Percentiles rank a stretch among this genome's conserved stretches.
These are phyloP conservation scores for Schoenoplectus triqueter DNA, from an alignment of 202 grass and related monocot species.

Conservation along the genomic window DNA sequence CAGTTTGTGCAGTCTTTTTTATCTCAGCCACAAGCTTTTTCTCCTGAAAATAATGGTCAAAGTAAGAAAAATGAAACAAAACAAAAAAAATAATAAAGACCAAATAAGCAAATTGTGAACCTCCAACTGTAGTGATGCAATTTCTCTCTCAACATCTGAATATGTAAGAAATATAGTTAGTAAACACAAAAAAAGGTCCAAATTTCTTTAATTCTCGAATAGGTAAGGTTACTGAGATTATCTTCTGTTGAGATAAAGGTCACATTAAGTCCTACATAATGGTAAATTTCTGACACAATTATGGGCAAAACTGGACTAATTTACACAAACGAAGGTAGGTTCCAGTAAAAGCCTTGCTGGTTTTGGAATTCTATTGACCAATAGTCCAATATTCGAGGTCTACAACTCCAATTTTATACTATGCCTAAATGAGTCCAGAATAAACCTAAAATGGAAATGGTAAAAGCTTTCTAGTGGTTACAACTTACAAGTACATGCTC, in stretches of 20 bases:
- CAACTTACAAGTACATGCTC: not conserved
- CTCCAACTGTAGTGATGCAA: constrained; percentile 91
- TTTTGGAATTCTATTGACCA: not conserved
- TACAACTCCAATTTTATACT: not conserved
- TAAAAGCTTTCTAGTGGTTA: constrained; percentile 9
- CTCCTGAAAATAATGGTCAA: constrained; percentile 63
- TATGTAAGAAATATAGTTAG: constrained; percentile 35
- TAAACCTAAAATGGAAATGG: constrained; percentile 21
- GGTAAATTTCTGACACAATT: not conserved
- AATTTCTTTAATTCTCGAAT: constrained; percentile 23
- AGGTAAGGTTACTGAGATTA: not conserved
- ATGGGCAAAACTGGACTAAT: constrained; percentile 6
- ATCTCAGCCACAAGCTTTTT: constrained; percentile 98
- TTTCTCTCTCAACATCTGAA: constrained; percentile 91
- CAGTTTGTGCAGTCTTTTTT: constrained; percentile 92
- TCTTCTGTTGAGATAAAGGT: not conserved
- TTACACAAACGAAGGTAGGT: not conserved
- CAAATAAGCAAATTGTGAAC: constrained; percentile 40
- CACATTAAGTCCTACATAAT: not conserved
- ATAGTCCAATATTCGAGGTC: not conserved
- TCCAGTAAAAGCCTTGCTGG: not conserved
- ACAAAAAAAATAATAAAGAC: constrained; percentile 2
- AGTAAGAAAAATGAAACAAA: not conserved
- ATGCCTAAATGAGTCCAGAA: not conserved
- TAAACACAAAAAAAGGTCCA: constrained; percentile 27